Evolutionary conservation across 768 basidiomycete species (phyloP).

Genomic region (Mycena polygramma): DNA sequence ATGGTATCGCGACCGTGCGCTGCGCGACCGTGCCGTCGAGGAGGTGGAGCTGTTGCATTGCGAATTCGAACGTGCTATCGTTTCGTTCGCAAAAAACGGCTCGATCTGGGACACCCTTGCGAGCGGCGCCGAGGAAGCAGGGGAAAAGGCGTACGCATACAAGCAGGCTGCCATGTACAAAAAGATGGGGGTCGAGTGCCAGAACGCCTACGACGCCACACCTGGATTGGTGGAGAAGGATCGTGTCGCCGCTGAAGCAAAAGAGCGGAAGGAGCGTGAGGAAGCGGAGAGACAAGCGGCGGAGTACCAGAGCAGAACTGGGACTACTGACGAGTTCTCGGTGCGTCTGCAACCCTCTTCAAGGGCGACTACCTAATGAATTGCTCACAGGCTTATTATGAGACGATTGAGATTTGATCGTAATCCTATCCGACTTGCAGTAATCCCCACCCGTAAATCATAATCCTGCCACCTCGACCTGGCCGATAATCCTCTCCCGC

Average conservation of each 20-base stretch:
- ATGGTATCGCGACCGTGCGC: neutral
- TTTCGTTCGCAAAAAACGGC: neutral
- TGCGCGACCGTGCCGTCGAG: neutral
- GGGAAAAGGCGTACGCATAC: neutral
- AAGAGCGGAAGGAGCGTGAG: neutral
- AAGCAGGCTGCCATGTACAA: neutral
- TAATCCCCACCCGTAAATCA: no score
- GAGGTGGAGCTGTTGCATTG: neutral
- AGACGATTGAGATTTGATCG: no score
- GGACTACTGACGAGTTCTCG: no score
- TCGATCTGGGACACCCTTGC: neutral
- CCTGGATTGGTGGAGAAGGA: neutral
- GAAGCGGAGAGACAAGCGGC: no score
- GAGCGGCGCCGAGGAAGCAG: neutral
- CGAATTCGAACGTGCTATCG: neutral
- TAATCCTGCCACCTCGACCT: no score
- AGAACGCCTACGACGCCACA: neutral
- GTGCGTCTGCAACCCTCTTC: no score
- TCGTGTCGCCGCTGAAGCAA: neutral
- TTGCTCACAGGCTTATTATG: no score
- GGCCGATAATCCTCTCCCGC: no score
- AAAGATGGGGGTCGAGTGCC: neutral
- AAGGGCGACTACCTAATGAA: no score
- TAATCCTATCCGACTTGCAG: no score
- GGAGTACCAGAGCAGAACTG: no score